Base-by-base conservation (phyloP, 2,329 filamentous ascomycete genomes). In the Cercospora nicotianae region DNA sequence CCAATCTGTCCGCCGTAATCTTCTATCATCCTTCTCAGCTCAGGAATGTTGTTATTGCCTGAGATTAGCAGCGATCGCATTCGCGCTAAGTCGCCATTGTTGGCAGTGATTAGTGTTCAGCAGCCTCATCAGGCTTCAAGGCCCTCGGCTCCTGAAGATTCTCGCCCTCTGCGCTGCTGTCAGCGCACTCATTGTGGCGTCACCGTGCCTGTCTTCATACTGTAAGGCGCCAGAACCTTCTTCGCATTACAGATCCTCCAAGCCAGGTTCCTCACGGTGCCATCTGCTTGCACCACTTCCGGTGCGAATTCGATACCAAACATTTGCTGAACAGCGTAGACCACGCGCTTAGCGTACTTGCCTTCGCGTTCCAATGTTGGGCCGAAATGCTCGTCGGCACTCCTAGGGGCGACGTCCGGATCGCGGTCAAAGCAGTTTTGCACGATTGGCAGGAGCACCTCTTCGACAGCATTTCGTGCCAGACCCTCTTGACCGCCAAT, bases 221-320 rank as follows among this genome's bases (percentile, higher is more conserved):
- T 83, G 73, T 84, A 85, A 36, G 83, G 83, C 64, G 82, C 82
- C 76, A 98, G 80, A 72, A 97, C 95, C 81, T 94, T 92, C 84
- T 97, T 97, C 39, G 95, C 95, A 78, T 96, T 96, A 79, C 91
- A 95, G 71, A 99, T 92, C 76, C 95, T 87, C 94, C 94, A 97
- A 5, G 94, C 93, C 70, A 99, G 83, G 77, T 96, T 97, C 76
- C 87, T 88, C 68, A 98, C 91, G 73, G 90, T 96, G 5, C 95
- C 93, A 81, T 99, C 95, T 0, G 94, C 93, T 63, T 91, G 89
- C 33, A 99, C 95, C 0, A 98, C 94, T 55, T 93, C 92, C 0
- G 94, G 90, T 1, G 95, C 92, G 77, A 99, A 94, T 79, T 99
- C 95, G 68, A 99, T 91, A 62, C 94, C 95, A 78, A 99, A 91